These are phyloP conservation scores for Colletotrichum cordylinicola DNA, from an alignment of 2,329 filamentous ascomycete species.

Conservation along the genomic window DNA sequence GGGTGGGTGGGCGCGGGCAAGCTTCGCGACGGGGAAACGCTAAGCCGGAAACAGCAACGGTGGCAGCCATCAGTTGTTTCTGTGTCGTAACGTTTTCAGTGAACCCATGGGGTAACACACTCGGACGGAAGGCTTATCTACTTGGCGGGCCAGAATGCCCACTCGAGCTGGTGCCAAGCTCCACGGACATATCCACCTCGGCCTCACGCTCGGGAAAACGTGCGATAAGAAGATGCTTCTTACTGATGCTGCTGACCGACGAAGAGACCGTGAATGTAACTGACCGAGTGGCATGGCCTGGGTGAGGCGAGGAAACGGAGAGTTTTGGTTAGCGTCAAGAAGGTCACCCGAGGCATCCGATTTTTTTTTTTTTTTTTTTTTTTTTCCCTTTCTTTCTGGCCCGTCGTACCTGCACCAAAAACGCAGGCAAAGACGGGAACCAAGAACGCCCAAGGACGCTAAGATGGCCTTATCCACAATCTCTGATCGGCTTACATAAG, in stretches of 20 bases:
- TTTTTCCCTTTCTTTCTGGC: accelerated
- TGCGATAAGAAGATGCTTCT: constrained; percentile 2
- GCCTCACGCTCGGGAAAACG: constrained; percentile 9
- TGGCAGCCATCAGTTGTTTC: constrained; percentile 16
- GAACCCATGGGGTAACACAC: constrained; percentile 20
- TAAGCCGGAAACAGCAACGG: background rate
- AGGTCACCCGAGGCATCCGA: background rate
- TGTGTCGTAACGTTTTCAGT: constrained; percentile 20
- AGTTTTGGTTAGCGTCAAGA: background rate
- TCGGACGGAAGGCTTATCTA: constrained; percentile 18
- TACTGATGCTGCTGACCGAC: background rate
- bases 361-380: background rate
- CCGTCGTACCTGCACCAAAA: background rate
- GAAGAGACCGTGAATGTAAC: background rate
- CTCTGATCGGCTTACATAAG: background rate
- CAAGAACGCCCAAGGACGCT: background rate
- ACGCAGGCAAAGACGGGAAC: background rate
- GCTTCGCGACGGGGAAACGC: background rate
- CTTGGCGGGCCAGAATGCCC: constrained; percentile 3
- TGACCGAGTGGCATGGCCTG: background rate
- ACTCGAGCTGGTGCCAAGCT: background rate
- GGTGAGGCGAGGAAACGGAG: background rate
- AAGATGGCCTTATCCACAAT: background rate
- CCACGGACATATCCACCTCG: constrained; percentile 11
- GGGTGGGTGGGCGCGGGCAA: background rate